phyloP scores from a whole-genome alignment of 768 basidiomycete species.

The Pleurotus djamor region DNA sequence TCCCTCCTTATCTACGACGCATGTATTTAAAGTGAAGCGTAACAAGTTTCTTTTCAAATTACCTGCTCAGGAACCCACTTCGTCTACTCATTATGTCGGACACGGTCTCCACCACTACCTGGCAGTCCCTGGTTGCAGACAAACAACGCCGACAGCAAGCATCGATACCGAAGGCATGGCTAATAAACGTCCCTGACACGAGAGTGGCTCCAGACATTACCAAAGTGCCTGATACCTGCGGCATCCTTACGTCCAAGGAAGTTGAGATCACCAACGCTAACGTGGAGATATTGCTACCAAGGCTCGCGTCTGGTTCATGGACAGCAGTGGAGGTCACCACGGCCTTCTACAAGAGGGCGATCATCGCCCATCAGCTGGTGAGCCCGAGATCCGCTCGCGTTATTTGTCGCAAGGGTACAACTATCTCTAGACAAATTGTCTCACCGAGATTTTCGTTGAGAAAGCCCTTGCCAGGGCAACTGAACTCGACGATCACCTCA shows the following conservation, averaged over 20 bases:
- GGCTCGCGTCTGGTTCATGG: constrained; percentile 45
- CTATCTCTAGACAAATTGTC: constrained; percentile 61
- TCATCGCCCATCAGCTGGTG: constrained; percentile 67
- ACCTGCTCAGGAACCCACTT: too few relatives aligned
- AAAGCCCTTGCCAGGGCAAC: constrained; percentile 62
- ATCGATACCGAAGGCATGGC: constrained; percentile 55
- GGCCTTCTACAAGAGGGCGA: constrained; percentile 66
- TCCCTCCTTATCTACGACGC: background rate
- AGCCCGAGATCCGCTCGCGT: constrained; percentile 8
- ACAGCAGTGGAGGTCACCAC: constrained; percentile 55
- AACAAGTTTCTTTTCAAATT: too few relatives aligned
- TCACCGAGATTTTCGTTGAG: constrained; percentile 84
- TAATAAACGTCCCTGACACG: constrained; percentile 35
- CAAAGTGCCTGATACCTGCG: constrained; percentile 44
- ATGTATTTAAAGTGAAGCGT: too few relatives aligned
- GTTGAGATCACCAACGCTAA: constrained; percentile 61
- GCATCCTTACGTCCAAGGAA: constrained; percentile 50
- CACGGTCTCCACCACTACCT: constrained; percentile 7
- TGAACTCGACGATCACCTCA: constrained; percentile 62
- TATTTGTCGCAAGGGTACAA: background rate
- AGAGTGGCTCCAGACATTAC: constrained; percentile 42
- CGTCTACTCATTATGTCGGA: background rate
- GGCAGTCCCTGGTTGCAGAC: constrained; percentile 21
- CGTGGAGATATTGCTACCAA: constrained; percentile 37
- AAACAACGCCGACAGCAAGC: constrained; percentile 48